Conservation (phyloP, 768 basidiomycete genomes). For the Boletus tomentosulus region DNA sequence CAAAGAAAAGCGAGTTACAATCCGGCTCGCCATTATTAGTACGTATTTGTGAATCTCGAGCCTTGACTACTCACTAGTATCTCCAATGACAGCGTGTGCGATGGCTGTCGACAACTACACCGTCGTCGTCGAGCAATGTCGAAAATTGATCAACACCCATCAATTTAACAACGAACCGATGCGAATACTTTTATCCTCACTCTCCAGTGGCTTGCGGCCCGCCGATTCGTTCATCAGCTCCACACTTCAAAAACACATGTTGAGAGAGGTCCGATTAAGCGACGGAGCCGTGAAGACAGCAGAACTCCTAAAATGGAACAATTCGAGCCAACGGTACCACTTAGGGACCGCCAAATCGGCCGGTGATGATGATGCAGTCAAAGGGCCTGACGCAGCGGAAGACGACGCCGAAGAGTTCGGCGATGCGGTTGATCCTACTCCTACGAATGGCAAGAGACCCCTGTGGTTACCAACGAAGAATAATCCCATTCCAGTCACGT, state of each 20-base stretch:
- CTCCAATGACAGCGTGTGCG: conserved; percentile 58
- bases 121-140: conserved; percentile 66
- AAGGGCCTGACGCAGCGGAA: conserved; percentile 20
- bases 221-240: conserved; percentile 75
- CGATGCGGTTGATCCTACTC: conserved; percentile 11
- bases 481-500: conserved; percentile 63
- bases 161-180: conserved; percentile 89
- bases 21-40: conserved; percentile 80
- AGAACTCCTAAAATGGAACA: conserved; percentile 60
- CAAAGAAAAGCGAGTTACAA: conserved; percentile 57
- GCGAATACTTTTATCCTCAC: conserved; percentile 67
- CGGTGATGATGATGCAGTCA: conserved; percentile 19
- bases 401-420: conserved; percentile 33
- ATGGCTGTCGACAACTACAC: conserved; percentile 52
- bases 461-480: conserved; percentile 58
- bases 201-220: conserved; percentile 66
- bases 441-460: conserved; percentile 21
- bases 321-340: conserved; percentile 53
- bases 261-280: conserved; percentile 70
- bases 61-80: background rate
- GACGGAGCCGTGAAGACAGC: conserved; percentile 64
- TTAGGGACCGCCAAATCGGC: conserved; percentile 28
- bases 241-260: conserved; percentile 78
- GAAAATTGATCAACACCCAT: conserved; percentile 67
- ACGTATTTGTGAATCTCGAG: background rate